Evolutionary conservation across 169 alveolate genomes (phyloP).

Genomic region (Babesia bigemina): DNA sequence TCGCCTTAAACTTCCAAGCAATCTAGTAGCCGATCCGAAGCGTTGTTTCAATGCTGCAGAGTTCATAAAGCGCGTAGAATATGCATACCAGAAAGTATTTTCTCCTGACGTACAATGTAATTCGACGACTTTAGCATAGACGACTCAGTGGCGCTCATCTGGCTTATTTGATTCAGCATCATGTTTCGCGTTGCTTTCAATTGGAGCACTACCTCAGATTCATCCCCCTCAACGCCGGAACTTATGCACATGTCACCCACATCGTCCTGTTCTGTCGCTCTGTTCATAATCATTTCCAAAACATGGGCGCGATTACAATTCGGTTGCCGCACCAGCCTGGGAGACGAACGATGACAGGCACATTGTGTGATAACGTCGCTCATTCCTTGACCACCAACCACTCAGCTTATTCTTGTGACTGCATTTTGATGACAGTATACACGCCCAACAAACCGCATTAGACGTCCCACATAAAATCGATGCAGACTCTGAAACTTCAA

Average conservation of each 20-base stretch:
- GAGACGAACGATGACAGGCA: conserved; percentile 70
- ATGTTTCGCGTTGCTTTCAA: conserved; percentile 65
- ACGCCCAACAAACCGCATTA: conserved; percentile 44
- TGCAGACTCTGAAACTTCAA: conserved; percentile 47
- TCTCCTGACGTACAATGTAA: conserved; percentile 58
- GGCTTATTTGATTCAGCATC: conserved; percentile 65
- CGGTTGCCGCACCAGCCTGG: conserved; percentile 25
- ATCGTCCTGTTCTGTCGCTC: conserved; percentile 1
- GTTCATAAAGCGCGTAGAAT: background rate
- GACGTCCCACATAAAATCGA: conserved; percentile 48
- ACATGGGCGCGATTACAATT: conserved; percentile 18
- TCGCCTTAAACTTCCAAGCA: conserved; percentile 40
- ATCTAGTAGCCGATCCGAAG: conserved; percentile 44
- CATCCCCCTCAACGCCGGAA: background rate
- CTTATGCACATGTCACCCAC: background rate
- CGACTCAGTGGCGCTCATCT: conserved; percentile 68
- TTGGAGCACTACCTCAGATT: conserved; percentile 32
- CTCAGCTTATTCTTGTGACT: conserved; percentile 69
- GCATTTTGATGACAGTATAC: background rate
- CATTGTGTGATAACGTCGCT: conserved; percentile 54
- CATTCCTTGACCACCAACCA: conserved; percentile 72
- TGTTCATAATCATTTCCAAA: conserved; percentile 19
- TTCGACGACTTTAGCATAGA: conserved; percentile 58
- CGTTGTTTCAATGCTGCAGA: conserved; percentile 41
- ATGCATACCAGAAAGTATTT: conserved; percentile 24